Conservation (phyloP, 768 basidiomycete species). For the Fomitopsis serialis region DNA sequence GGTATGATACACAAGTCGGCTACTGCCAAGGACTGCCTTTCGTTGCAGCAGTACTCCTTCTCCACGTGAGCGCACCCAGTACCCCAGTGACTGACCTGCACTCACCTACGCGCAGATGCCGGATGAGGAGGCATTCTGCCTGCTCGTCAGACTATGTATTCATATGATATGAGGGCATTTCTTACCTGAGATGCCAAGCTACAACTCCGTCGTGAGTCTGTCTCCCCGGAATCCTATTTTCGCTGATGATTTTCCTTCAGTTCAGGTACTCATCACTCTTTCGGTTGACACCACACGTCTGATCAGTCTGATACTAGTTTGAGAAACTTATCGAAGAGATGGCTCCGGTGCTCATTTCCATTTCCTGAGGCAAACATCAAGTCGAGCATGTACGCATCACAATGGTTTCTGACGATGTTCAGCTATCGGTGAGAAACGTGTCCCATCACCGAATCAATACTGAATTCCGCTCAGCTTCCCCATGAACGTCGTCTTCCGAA, state of each 20-base stretch:
- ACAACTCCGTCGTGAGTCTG: constrained; percentile 77
- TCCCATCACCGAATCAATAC: neutral
- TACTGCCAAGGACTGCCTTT: constrained; percentile 98
- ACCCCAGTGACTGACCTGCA: neutral
- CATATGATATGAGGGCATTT: constrained; percentile 97
- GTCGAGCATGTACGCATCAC: constrained; percentile 97
- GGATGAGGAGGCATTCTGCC: constrained; percentile 96
- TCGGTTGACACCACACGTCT: neutral
- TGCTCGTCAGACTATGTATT: constrained; percentile 94
- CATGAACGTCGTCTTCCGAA: constrained; percentile 88
- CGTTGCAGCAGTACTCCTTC: constrained; percentile 85
- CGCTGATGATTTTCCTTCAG: constrained; percentile 23
- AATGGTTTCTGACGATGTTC: constrained; percentile 98
- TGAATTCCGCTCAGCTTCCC: constrained; percentile 62
- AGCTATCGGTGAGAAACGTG: constrained; percentile 68
- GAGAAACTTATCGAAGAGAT: constrained; percentile 92
- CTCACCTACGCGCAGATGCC: constrained; percentile 69
- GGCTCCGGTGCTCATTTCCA: constrained; percentile 91
- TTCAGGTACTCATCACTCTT: constrained; percentile 46
- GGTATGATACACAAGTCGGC: constrained; percentile 90
- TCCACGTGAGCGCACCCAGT: constrained; percentile 65
- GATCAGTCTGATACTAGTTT: constrained; percentile 49
- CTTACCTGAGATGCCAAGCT: constrained; percentile 99
- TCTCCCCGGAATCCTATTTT: neutral
- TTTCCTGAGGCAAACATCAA: constrained; percentile 92